A percentile compares a stretch with the other conserved stretches of the same genome.
phyloP scores from a whole-genome alignment of 345 rosid species.

The Lagerstroemia speciosa region DNA sequence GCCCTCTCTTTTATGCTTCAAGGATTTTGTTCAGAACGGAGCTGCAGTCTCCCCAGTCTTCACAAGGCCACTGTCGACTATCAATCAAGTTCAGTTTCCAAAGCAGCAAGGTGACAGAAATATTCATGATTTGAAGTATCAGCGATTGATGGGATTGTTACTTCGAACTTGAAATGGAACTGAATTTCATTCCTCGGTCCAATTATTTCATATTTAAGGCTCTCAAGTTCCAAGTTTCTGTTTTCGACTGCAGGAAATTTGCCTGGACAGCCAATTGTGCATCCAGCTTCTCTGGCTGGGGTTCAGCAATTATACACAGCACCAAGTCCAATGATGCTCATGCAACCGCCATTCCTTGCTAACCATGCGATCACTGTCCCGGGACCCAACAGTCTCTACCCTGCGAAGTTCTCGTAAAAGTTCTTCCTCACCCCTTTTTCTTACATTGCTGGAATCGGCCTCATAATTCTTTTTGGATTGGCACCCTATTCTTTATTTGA shows the following conservation, averaged over 20 bases:
- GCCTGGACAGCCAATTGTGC: constrained; percentile 11
- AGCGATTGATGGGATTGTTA: not conserved
- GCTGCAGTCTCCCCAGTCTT: constrained; percentile 40
- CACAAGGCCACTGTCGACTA: constrained; percentile 36
- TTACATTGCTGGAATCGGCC: not conserved
- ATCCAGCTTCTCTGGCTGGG: constrained; percentile 8
- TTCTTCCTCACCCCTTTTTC: not conserved
- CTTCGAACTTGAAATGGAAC: not conserved
- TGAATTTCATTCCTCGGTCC: too few species aligned
- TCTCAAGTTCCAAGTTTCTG: not conserved
- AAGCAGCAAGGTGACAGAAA: constrained; percentile 41
- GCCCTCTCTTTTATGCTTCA: constrained; percentile 14
- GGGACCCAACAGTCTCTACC: constrained; percentile 11
- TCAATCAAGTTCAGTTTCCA: constrained; percentile 46
- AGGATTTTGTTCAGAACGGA: constrained; percentile 53
- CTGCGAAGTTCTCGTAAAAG: constrained; percentile 11
- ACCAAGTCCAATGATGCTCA: constrained; percentile 8
- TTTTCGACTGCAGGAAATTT: constrained; percentile 11
- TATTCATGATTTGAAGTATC: not conserved
- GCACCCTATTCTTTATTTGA: not conserved
- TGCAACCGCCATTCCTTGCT: constrained; percentile 15
- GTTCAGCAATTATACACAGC: constrained; percentile 12
- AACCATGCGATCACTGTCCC: constrained; percentile 5
- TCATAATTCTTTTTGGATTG: not conserved
- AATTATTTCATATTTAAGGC: not conserved